Percentiles rank a stretch among this genome's conserved stretches.
These are phyloP conservation scores for Trypanosoma cruzi DNA, from an alignment of 208 protist genomes.

Conservation along the genomic window DNA sequence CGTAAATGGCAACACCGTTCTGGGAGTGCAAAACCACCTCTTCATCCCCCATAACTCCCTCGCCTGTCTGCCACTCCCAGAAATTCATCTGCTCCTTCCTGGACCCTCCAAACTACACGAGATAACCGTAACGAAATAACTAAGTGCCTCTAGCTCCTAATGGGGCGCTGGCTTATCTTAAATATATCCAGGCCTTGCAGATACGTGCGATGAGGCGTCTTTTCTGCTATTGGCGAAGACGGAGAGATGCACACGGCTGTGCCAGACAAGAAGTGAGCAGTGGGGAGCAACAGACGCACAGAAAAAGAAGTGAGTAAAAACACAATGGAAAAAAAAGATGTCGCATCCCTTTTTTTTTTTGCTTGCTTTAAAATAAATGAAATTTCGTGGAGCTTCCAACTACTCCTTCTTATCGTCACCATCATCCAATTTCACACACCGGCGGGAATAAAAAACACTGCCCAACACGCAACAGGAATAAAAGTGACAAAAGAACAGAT, in stretches of 20 bases:
- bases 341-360: too few relatives aligned
- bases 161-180: neutral
- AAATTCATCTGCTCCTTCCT: constrained; percentile 42
- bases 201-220: neutral
- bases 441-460: too few relatives aligned
- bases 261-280: neutral
- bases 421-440: too few relatives aligned
- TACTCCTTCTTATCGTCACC: too few relatives aligned
- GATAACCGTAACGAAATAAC: neutral
- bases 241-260: neutral
- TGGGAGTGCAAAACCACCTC: constrained; percentile 59
- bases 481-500: too few relatives aligned
- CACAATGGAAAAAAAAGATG: too few relatives aligned
- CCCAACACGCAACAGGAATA: too few relatives aligned
- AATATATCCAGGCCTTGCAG: neutral
- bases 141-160: neutral
- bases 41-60: constrained; percentile 27
- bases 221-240: neutral
- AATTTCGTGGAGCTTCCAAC: too few relatives aligned
- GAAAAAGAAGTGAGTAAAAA: neutral
- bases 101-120: neutral
- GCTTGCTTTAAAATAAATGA: too few relatives aligned
- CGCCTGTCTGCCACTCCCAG: constrained; percentile 40
- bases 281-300: neutral
- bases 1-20: constrained; percentile 51